Conservation (phyloP, 805 yeast genomes). For the Wickerhamiella bombiphila region DNA sequence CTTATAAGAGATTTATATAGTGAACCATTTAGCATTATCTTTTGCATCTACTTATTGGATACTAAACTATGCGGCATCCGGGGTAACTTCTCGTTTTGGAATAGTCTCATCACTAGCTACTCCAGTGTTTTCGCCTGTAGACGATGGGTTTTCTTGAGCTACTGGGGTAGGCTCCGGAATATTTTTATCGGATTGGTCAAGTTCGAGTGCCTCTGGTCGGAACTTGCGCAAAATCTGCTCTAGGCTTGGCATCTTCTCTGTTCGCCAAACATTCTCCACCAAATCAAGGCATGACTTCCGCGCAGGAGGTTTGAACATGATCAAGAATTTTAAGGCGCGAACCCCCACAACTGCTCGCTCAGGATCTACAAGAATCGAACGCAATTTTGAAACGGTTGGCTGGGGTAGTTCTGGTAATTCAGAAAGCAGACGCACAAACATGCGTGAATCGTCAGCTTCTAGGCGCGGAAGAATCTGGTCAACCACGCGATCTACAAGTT, state of each 20-base stretch:
- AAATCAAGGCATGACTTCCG: conserved; percentile 30
- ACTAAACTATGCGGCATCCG: too few species aligned
- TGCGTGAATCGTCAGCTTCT: conserved; percentile 65
- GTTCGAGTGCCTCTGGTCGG: conserved; percentile 12
- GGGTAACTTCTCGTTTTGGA: too few species aligned
- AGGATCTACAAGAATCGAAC: conserved; percentile 73
- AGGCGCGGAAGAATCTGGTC: conserved; percentile 74
- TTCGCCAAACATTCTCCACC: conserved; percentile 20
- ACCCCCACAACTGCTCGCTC: conserved; percentile 67
- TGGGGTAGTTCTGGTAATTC: conserved; percentile 70
- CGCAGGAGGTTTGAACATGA: conserved; percentile 85
- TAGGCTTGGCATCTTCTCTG: conserved; percentile 15
- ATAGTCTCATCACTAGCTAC: too few species aligned
- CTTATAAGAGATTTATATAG: conserved; percentile 5
- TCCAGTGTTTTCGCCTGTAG: too few species aligned
- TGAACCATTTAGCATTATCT: neutral
- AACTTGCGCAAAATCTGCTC: conserved; percentile 20
- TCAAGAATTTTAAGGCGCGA: conserved; percentile 59
- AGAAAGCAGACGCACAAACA: conserved; percentile 67
- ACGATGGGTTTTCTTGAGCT: too few species aligned
- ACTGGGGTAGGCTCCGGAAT: too few species aligned
- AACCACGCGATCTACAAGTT: conserved; percentile 56
- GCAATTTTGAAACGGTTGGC: conserved; percentile 46
- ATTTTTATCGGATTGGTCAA: too few species aligned
- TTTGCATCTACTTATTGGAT: neutral